Percentiles rank a stretch among this genome's conserved stretches.
Evolutionary conservation across 2,329 filamentous ascomycete genomes (phyloP).

Genomic region (Hymenoscyphus infarciens): DNA sequence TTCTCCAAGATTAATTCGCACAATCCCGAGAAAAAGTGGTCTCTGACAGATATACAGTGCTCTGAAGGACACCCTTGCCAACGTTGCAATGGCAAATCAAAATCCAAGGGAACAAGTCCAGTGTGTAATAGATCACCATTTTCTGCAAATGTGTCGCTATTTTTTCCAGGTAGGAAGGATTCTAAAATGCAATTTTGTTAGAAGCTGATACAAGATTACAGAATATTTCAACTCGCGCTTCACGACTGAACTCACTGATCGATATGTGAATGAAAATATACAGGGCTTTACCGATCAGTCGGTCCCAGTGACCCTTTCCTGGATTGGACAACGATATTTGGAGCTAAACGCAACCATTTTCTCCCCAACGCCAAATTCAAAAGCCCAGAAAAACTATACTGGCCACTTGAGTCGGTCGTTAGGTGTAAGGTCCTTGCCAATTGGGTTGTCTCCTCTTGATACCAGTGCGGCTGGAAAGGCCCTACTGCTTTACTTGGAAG

Average conservation of each 20-base stretch:
- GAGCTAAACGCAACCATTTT: conserved; percentile 16
- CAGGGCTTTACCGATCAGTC: conserved; percentile 5
- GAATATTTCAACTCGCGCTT: conserved; percentile 13
- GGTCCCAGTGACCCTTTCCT: conserved; percentile 10
- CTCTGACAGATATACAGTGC: conserved; percentile 13
- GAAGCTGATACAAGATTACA: neutral
- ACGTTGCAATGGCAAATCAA: conserved; percentile 15
- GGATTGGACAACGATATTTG: conserved; percentile 11
- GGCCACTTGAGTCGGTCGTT: conserved; percentile 11
- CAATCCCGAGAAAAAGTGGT: neutral
- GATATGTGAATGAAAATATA: conserved; percentile 16
- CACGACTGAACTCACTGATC: conserved; percentile 8
- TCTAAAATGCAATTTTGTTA: neutral
- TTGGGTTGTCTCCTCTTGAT: conserved; percentile 14
- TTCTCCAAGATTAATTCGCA: neutral
- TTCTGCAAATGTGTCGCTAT: conserved; percentile 8
- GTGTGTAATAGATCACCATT: conserved; percentile 21
- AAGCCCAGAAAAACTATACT: conserved; percentile 14
- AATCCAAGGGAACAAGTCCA: conserved; percentile 3
- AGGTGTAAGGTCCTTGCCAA: conserved; percentile 21
- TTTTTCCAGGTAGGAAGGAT: conserved; percentile 17
- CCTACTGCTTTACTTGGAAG: conserved; percentile 7
- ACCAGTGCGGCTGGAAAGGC: neutral
- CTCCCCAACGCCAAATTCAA: conserved; percentile 10
- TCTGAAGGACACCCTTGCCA: conserved; percentile 20